Percentiles rank a stretch among this genome's conserved stretches.
Evolutionary conservation across 2,329 filamentous ascomycete genomes (phyloP).

Genomic region (Phaeosphaeria sp.): DNA sequence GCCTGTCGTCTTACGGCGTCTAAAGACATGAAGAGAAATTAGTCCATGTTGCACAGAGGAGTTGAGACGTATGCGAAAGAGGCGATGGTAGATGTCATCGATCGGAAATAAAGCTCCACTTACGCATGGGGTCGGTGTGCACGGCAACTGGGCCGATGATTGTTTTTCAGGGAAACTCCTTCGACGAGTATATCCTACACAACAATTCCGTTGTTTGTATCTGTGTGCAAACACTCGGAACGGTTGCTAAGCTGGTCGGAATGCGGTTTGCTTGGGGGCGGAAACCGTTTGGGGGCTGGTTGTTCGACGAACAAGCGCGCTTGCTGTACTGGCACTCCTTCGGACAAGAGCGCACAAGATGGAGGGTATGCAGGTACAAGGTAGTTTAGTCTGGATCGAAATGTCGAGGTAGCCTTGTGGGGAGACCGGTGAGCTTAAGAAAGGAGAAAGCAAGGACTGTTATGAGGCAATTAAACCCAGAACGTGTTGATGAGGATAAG

Average conservation of each 20-base stretch:
- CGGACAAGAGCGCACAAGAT: slow-evolving; percentile 10
- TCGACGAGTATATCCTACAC: not conserved
- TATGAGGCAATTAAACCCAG: slow-evolving; percentile 18
- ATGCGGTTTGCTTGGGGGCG: slow-evolving; percentile 14
- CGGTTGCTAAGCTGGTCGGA: slow-evolving; percentile 7
- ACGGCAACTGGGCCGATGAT: slow-evolving; percentile 19
- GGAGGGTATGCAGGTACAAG: slow-evolving; percentile 1
- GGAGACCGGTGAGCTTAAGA: slow-evolving; percentile 3
- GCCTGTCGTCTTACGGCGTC: slow-evolving; percentile 46
- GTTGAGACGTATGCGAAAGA: not conserved
- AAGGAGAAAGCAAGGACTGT: slow-evolving; percentile 10
- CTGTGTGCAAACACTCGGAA: slow-evolving; percentile 2
- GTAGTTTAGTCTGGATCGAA: slow-evolving; percentile 5
- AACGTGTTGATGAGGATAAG: not conserved
- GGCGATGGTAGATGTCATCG: slow-evolving; percentile 1
- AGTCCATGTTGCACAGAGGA: slow-evolving; percentile 11
- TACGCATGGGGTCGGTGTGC: slow-evolving; percentile 29
- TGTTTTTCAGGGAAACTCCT: not conserved
- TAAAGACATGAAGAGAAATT: slow-evolving; percentile 22
- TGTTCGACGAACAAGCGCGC: slow-evolving; percentile 19
- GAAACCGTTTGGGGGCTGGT: slow-evolving; percentile 13
- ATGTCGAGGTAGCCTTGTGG: not conserved
- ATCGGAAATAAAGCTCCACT: slow-evolving; percentile 24
- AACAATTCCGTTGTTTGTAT: slow-evolving; percentile 4
- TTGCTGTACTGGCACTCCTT: slow-evolving; percentile 4